Evolutionary conservation across 1,139 yeast genomes (phyloP).

Genomic region (Yamadazyma atlantica): DNA sequence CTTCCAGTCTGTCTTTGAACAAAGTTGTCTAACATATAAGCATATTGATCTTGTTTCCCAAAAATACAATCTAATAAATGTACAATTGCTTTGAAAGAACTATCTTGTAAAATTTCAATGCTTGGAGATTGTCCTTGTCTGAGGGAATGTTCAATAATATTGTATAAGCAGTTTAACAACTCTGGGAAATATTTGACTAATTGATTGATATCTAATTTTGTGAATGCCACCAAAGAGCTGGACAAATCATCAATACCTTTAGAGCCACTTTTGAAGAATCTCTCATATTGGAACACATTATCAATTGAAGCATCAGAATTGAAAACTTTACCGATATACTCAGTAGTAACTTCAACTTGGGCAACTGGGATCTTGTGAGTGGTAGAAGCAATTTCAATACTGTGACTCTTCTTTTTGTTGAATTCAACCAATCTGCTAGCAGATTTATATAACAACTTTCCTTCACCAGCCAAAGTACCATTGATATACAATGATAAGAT

Average conservation of each 20-base stretch:
- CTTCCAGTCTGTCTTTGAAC: slow-evolving; percentile 29
- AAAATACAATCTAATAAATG: slow-evolving; percentile 63
- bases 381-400: slow-evolving; percentile 36
- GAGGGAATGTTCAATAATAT: slow-evolving; percentile 35
- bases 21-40: slow-evolving; percentile 54
- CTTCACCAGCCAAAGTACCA: slow-evolving; percentile 62
- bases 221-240: slow-evolving; percentile 37
- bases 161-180: slow-evolving; percentile 42
- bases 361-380: slow-evolving; percentile 44
- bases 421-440: slow-evolving; percentile 44
- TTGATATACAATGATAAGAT: slow-evolving; percentile 61
- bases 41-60: slow-evolving; percentile 65
- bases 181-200: slow-evolving; percentile 58
- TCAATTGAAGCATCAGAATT: slow-evolving; percentile 62
- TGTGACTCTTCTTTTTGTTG: slow-evolving; percentile 35
- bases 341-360: slow-evolving; percentile 56
- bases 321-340: slow-evolving; percentile 68
- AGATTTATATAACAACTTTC: slow-evolving; percentile 41
- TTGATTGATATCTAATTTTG: slow-evolving; percentile 46
- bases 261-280: slow-evolving; percentile 40
- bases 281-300: slow-evolving; percentile 56
- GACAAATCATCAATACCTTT: slow-evolving; percentile 48
- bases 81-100: slow-evolving; percentile 54
- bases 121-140: slow-evolving; percentile 23
- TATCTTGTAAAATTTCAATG: slow-evolving; percentile 36